phyloP scores from a whole-genome alignment of 129 eudicot species.

The Mikania micrantha region DNA sequence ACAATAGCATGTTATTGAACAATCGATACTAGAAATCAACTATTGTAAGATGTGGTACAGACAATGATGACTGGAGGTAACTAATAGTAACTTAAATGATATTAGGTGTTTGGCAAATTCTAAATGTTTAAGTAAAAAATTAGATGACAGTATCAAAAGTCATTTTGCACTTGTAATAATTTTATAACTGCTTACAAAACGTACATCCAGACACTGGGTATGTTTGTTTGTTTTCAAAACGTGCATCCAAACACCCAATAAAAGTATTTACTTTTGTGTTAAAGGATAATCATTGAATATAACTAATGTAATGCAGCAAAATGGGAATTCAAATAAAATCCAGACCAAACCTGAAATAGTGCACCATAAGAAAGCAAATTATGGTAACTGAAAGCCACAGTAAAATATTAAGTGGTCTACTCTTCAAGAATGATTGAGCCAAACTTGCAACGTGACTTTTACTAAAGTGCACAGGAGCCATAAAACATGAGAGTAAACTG shows the following conservation, averaged over 20 bases:
- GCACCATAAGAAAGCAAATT: conserved; percentile 51
- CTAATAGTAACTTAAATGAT: not conserved
- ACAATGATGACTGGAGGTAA: not conserved
- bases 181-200: not conserved
- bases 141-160: not conserved
- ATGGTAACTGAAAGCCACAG: conserved; percentile 34
- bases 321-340: conserved; percentile 2
- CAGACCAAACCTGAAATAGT: conserved; percentile 72
- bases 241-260: not conserved
- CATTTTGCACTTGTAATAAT: not conserved
- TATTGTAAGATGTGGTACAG: not conserved
- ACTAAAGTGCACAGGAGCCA: conserved; percentile 71
- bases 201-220: too few relatives aligned
- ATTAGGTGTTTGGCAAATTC: not conserved
- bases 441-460: conserved; percentile 33
- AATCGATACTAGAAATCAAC: not conserved
- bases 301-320: not conserved
- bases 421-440: conserved; percentile 35
- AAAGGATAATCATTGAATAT: not conserved
- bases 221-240: too few relatives aligned
- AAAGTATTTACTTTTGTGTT: not conserved
- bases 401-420: conserved; percentile 28
- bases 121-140: not conserved
- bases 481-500: conserved; percentile 53
- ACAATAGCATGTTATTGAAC: conserved; percentile 1